These are phyloP conservation scores for Letharia columbiana DNA, from an alignment of 495 filamentous ascomycete species.

Conservation along the genomic window DNA sequence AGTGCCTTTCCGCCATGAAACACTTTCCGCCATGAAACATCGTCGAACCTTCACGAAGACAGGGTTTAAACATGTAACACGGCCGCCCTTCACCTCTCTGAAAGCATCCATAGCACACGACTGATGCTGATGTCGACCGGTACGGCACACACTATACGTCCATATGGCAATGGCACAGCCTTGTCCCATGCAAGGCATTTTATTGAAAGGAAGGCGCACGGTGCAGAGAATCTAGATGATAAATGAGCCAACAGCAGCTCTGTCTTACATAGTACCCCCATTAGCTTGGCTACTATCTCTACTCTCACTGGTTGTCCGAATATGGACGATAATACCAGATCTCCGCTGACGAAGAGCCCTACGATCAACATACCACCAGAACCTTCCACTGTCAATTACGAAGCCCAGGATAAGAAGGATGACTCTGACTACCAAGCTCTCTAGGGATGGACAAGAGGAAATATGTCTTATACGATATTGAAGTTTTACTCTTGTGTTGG, in stretches of 20 bases:
- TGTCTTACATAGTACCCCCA: background rate
- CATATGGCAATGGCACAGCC: background rate
- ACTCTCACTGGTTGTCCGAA: background rate
- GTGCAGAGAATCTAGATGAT: background rate
- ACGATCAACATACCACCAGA: background rate
- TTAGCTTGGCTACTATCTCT: background rate
- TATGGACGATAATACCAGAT: background rate
- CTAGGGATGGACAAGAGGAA: slow-evolving; percentile 21
- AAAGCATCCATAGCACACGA: no score
- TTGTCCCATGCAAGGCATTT: background rate
- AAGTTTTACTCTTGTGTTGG: slow-evolving; percentile 22
- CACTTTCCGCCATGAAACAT: background rate
- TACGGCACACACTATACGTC: no score
- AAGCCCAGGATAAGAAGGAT: slow-evolving; percentile 7
- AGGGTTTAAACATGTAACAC: background rate
- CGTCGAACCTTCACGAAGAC: background rate
- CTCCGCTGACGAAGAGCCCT: background rate
- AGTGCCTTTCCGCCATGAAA: background rate
- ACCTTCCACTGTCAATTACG: slow-evolving; percentile 5
- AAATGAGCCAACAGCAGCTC: background rate
- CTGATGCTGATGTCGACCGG: no score
- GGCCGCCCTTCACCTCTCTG: no score
- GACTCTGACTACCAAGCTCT: slow-evolving; percentile 15
- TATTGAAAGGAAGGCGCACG: background rate
- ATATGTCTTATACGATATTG: slow-evolving; percentile 20